phyloP scores from a whole-genome alignment of 1,284 basidiomycete species.

The Ustilago nuda region DNA sequence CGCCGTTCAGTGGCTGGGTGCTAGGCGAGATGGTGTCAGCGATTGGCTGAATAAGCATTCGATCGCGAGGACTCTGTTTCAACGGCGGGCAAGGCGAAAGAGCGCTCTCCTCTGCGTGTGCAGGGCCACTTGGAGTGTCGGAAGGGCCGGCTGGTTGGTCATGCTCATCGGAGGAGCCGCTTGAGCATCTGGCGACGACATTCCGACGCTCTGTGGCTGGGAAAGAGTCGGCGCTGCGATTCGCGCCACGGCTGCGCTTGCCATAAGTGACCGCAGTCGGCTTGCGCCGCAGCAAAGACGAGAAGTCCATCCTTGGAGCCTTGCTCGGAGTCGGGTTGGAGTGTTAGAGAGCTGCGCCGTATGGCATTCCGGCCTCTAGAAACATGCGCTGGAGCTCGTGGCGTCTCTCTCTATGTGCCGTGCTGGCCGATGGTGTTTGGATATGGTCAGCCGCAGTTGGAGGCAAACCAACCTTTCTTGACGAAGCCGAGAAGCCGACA shows the following conservation, averaged over 20 bases:
- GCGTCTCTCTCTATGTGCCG: not conserved
- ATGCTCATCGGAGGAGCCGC: slow-evolving; percentile 34
- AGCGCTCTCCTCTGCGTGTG: not conserved
- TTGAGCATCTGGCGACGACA: slow-evolving; percentile 5
- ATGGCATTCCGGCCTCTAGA: not conserved
- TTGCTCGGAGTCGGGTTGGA: not conserved
- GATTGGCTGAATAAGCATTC: not conserved
- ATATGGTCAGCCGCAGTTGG: too few species aligned
- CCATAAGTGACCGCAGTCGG: slow-evolving; percentile 32
- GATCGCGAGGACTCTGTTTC: slow-evolving; percentile 11
- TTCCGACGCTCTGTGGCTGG: slow-evolving; percentile 13
- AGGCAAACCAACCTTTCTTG: too few species aligned
- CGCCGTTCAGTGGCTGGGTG: not conserved
- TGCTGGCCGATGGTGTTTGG: not conserved
- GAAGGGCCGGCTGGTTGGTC: not conserved
- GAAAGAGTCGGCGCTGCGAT: slow-evolving; percentile 15
- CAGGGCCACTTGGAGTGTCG: not conserved
- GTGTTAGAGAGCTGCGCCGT: not conserved
- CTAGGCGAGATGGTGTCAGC: slow-evolving; percentile 5
- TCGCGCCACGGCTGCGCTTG: slow-evolving; percentile 23
- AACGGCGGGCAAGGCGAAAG: slow-evolving; percentile 7
- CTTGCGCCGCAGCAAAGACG: slow-evolving; percentile 28
- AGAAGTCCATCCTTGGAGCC: slow-evolving; percentile 19
- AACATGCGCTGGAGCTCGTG: not conserved
- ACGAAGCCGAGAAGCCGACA: too few species aligned